These are phyloP conservation scores for Magnolia kwangsiensis DNA, from an alignment of 164 flowering plant genomes.

Conservation along the genomic window DNA sequence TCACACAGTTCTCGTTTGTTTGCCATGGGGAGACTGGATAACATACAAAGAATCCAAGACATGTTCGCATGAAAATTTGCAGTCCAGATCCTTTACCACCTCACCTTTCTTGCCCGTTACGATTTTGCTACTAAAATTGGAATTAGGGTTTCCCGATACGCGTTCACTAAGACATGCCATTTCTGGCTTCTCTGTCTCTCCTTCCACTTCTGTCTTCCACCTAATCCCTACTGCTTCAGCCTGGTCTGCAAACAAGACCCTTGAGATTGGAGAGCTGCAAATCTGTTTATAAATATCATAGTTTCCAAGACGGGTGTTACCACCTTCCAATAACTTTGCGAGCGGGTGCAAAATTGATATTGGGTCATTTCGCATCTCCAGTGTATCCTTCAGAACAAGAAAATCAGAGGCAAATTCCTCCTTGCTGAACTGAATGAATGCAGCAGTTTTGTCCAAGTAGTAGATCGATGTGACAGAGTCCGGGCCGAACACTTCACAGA, in stretches of 20 bases:
- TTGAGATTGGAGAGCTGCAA: conserved; percentile 62
- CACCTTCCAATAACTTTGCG: conserved; percentile 60
- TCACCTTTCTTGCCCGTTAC: not conserved
- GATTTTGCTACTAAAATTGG: conserved; percentile 9
- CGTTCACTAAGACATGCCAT: not conserved
- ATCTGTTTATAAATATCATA: conserved; percentile 75
- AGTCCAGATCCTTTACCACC: conserved; percentile 3
- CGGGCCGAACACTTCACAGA: conserved; percentile 58
- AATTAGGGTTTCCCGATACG: not conserved
- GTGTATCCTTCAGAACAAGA: conserved; percentile 50
- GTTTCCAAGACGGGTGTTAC: conserved; percentile 52
- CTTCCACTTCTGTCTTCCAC: conserved; percentile 27
- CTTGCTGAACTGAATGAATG: conserved; percentile 69
- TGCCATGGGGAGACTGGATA: conserved; percentile 5
- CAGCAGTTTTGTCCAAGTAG: conserved; percentile 72
- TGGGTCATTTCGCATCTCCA: conserved; percentile 46
- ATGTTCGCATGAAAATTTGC: conserved; percentile 16
- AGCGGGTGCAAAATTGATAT: conserved; percentile 75
- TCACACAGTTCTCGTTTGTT: conserved; percentile 9
- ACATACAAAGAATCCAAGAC: conserved; percentile 26
- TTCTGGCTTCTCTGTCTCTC: conserved; percentile 5
- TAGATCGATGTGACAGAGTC: conserved; percentile 49
- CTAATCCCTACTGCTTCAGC: conserved; percentile 55
- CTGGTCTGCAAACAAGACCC: conserved; percentile 69
- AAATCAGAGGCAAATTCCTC: conserved; percentile 56